A percentile compares a stretch with the other conserved stretches of the same genome.
phyloP scores from a whole-genome alignment of 345 rosid genomes.

The Hibiscus trionum region DNA sequence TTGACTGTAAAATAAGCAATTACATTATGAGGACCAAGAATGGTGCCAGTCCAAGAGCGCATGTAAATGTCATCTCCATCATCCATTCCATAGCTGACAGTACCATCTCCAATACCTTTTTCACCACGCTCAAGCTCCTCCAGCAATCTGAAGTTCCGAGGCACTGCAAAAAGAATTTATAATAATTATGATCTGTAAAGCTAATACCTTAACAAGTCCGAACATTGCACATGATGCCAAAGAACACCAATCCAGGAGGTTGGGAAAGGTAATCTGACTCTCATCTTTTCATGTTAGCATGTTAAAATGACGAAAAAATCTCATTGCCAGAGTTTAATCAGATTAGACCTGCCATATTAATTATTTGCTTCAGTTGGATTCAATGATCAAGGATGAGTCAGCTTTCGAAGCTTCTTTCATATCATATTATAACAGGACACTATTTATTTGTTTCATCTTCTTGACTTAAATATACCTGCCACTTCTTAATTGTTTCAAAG shows the following conservation, averaged over 20 bases:
- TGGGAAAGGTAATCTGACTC: not conserved
- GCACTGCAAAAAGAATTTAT: conserved; percentile 35
- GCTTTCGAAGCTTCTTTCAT: not conserved
- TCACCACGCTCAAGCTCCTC: conserved; percentile 95
- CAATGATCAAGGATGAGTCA: not conserved
- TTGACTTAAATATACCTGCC: not conserved
- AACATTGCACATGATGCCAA: not conserved
- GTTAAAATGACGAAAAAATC: not conserved
- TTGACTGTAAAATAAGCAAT: conserved; percentile 15
- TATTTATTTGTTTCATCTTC: not conserved
- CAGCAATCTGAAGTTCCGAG: conserved; percentile 73
- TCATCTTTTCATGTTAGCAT: not conserved
- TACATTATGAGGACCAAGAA: conserved; percentile 91
- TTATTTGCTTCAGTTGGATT: not conserved
- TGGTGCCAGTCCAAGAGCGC: conserved; percentile 93
- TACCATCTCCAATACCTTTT: conserved; percentile 87
- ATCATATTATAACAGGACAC: not conserved
- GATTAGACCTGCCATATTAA: not conserved
- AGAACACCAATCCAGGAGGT: not conserved
- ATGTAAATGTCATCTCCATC: conserved; percentile 85
- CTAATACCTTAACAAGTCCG: not conserved
- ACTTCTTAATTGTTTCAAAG: not conserved
- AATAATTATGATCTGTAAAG: not conserved
- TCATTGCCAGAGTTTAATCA: not conserved
- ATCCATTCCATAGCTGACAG: conserved; percentile 93